These are phyloP conservation scores for Solanum paucissectum DNA, from an alignment of 257 asterid genomes.

Conservation along the genomic window DNA sequence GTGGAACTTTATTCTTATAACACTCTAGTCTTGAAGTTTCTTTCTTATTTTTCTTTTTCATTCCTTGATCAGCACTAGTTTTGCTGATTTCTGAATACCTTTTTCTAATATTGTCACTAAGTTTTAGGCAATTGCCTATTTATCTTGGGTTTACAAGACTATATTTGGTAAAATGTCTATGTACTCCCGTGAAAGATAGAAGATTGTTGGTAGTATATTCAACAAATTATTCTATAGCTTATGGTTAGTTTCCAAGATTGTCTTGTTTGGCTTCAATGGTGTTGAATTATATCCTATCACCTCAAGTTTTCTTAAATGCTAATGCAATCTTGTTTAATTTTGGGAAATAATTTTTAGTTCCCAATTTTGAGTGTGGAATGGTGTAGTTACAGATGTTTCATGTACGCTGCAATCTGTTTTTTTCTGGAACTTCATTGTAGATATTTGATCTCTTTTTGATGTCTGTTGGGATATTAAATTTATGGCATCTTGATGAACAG, in stretches of 20 bases:
- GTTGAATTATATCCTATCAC: too few relatives aligned
- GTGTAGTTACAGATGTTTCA: neutral
- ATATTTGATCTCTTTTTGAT: neutral
- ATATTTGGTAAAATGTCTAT: too few relatives aligned
- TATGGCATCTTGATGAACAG: slow-evolving; percentile 9
- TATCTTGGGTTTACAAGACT: neutral
- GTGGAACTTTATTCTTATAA: neutral
- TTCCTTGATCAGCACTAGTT: neutral
- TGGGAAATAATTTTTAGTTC: neutral
- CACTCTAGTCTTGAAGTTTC: neutral
- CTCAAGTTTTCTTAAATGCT: too few relatives aligned
- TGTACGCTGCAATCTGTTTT: neutral
- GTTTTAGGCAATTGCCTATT: neutral
- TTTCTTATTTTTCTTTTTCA: neutral
- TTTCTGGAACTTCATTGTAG: neutral
- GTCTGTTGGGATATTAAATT: neutral
- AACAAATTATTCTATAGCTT: too few relatives aligned
- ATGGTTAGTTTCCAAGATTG: too few relatives aligned
- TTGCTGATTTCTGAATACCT: neutral
- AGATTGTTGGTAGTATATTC: too few relatives aligned
- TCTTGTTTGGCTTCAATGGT: too few relatives aligned
- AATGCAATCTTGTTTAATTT: too few relatives aligned
- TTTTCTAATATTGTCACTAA: neutral
- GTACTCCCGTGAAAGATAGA: too few relatives aligned
- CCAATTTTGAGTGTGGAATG: neutral